Evolutionary conservation across 495 filamentous ascomycete species (phyloP).

Genomic region (Rhypophila decipiens): DNA sequence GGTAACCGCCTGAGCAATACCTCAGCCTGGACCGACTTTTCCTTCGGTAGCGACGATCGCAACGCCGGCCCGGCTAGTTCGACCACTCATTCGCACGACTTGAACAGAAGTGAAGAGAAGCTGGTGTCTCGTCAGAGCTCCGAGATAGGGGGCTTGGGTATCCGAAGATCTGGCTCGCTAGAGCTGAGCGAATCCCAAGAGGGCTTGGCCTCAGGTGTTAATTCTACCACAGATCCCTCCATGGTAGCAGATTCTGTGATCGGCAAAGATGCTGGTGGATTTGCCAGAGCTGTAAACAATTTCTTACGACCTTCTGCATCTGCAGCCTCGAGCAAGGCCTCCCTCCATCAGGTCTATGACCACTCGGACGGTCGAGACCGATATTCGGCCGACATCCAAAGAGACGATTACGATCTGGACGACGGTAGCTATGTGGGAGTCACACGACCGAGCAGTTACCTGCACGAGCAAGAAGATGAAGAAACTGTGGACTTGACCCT

Average conservation of each 20-base stretch:
- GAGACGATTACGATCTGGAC: conserved; percentile 14
- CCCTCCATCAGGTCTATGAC: no score
- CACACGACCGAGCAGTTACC: conserved; percentile 36
- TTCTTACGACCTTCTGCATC: conserved; percentile 25
- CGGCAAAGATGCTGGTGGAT: conserved; percentile 29
- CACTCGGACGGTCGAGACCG: conserved; percentile 34
- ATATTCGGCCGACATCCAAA: conserved; percentile 18
- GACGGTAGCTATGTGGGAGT: conserved; percentile 33
- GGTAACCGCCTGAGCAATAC: conserved; percentile 44
- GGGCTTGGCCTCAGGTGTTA: no score
- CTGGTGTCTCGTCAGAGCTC: conserved; percentile 14
- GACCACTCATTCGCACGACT: conserved; percentile 15
- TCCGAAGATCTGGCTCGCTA: no score
- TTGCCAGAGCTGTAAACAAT: conserved; percentile 28
- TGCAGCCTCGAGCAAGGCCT: conserved; percentile 14
- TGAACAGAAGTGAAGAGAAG: conserved; percentile 8
- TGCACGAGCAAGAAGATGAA: conserved; percentile 27
- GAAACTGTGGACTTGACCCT: conserved; percentile 25
- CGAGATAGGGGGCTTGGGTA: conserved; percentile 20
- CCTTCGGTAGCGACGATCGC: conserved; percentile 42
- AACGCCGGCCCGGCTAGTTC: conserved; percentile 16
- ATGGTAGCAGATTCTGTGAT: conserved; percentile 18
- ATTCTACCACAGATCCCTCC: conserved; percentile 9
- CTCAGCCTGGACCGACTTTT: conserved; percentile 52
- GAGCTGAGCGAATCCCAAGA: no score